Base-by-base conservation (phyloP, 1,284 basidiomycete genomes). In the Agroathelia rolfsii region DNA sequence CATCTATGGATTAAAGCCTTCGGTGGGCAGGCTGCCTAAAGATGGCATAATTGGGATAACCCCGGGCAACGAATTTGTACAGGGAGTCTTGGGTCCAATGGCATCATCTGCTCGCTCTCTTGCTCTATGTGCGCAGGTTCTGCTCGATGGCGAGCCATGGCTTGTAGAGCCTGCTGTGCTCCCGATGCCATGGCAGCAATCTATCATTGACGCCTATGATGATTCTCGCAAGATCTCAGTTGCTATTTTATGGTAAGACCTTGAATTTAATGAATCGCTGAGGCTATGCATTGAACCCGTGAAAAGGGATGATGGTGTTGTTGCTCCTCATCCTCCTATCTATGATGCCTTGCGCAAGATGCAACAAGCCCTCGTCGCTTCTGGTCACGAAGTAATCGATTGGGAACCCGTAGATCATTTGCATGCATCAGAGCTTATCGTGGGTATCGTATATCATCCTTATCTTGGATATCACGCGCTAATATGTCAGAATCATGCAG, bases 221-320 rank as follows among this genome's bases (percentile, higher is more conserved):
- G 41, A 69, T 19, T 62, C 68, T 3, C 41, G 55, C 35, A 61
- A 55, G 40, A 52, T 78, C 23, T 62, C 58, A 20, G 62, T 77
- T 44, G 70, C 64, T 14, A 50, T 78, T 37, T 51, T 75, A 37
- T 61, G 58, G n/a, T n/a, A n/a, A n/a, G 73, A 80, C 37, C 73
- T 79, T 35, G 72, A 69, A 19, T 55, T 58, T 14, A 76, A 74
- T 3, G 65, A 60, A 41, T n/a, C n/a, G n/a, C n/a, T n/a, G n/a
- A 48, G 51, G 37, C 49, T 84, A 7, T 73, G 70, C 37, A 77
- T 82, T 41, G 75, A n/a, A n/a, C n/a, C 61, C 1, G 58, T 84
- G 34, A 55, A 80, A 41, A 72, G 68, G 53, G 64, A 75, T 39
- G 71, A 77, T 41, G 70, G 69, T 5, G 58, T 69, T 16, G 69